Evolutionary conservation across 2,329 filamentous ascomycete species (phyloP), one percentile per base, ranked within the genome.

Genomic region (Cladosporium oxysporum): DNA sequence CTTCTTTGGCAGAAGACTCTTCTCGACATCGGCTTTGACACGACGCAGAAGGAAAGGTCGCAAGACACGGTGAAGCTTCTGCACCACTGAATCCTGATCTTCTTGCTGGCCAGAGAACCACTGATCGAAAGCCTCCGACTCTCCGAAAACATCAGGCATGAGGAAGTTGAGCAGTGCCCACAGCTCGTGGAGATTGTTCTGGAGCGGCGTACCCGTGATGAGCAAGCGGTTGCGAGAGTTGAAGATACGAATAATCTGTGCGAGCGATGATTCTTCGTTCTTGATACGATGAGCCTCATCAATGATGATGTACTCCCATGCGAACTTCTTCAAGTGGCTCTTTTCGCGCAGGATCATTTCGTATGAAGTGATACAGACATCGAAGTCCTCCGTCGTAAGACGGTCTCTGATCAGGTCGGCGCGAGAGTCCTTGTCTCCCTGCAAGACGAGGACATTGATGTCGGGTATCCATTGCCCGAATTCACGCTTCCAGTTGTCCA

Each of bases 271-370:
- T 78, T 98, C 93, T 77, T 99, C 95, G 79, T 99, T 99, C 83
- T 99, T 99, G 86, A 99, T 99, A 67, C 95, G 92, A 79, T 99
- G 95, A 2, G 95, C 90, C 75, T 99, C 95, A 74, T 99, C 95
- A 70, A 99, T 97, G 72, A 99, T 97, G 79, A 99, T 99, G 79
- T 99, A 99, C 78, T 99, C 94, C 95, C 95, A 99, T 0, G 95
- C 93, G 77, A 99, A 96, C 79, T 98, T 98, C 82, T 95, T 97
- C 71, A 99, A 80, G 72, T 97, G 92, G 1, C 91, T 84, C 82
- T 99, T 98, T 77, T 99, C 95, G 66, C 95, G 88, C 14, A 99
- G 84, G 67, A 99, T 93, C 94, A 99, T 98, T 79, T 99, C 95
- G 81, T 99, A 99, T 78, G 93, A 97, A 16, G 95, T 99, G 76